Base-by-base conservation (phyloP, 345 rosid species). In the Citrus mangshanensis region DNA sequence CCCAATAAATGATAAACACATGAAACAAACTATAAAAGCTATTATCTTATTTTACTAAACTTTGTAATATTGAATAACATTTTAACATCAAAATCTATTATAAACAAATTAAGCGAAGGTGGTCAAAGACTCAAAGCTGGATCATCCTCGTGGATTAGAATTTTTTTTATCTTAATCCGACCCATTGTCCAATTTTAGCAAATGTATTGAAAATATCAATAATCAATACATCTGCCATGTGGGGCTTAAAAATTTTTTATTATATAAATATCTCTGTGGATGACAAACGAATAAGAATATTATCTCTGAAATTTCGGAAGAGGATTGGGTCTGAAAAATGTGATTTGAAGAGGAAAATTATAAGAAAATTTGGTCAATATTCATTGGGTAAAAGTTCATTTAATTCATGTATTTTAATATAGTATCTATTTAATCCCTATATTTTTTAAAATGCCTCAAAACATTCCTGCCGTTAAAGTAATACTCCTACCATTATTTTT, bases 41-140 rank as follows among this genome's bases (percentile, higher is more conserved):
- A 21, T 55, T 55, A 5, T 19, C 60, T 56, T 7, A 13, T 46
- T 3, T 46, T 1, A 28, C 40, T 25, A 2, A 27, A 51, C 32
- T 5, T 3, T 25, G 10, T 2, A 49, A 73, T 37, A 16, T 4
- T 16, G 18, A 66, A n/a, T 51, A 32, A 49, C 38, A 12, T 35
- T 68, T 1, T 51, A 21, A 46, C 10, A 18, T 16, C 68, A 28
- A 68, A 58, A 28, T 14, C 49, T 40, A 34, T 42, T 5, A 37
- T 37, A 14, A 77, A 78, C 9, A 62, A 78, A 63, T 46, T 3
- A 1, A 49, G 49, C 6, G 5, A 63, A 64, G 5, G 35, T 72
- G 67, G 66, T 78, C 72, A 78, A 72, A 79, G 58, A 79, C 59
- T 51, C 66, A 25, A 27, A 24, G 28, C 30, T 35, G 28, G 34